Evolutionary conservation across 352 stramenopile species (phyloP).

Genomic region (Peronospora belbahrii): DNA sequence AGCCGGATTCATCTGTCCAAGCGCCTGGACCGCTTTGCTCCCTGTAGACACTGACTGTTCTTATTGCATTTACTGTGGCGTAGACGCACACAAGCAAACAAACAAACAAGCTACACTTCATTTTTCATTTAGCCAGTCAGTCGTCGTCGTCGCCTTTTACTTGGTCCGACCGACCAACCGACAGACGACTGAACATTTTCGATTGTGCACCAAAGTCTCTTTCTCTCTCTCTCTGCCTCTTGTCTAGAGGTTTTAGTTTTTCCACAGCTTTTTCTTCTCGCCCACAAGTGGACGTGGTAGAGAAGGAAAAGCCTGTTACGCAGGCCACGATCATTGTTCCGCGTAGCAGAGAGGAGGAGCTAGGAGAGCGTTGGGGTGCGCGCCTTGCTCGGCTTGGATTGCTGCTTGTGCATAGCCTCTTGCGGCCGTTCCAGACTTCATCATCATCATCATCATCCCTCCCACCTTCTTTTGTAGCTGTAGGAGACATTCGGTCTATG

Average conservation of each 20-base stretch:
- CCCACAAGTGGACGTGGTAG: no score
- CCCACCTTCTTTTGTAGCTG: no score
- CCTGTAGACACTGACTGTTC: constrained; percentile 12
- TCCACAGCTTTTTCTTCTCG: no score
- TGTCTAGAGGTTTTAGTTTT: no score
- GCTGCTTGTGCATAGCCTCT: constrained; percentile 24
- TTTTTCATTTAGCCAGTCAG: constrained; percentile 27
- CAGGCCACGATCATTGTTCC: constrained; percentile 8
- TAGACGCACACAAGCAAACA: no score
- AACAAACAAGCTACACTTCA: constrained; percentile 6
- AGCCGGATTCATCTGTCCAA: constrained; percentile 19
- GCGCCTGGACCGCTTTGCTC: neutral
- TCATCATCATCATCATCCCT: constrained; percentile 6
- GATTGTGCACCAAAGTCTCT: no score
- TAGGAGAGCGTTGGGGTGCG: constrained; percentile 26
- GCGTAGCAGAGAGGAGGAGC: constrained; percentile 4
- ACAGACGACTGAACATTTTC: no score
- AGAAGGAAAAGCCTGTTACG: constrained; percentile 1
- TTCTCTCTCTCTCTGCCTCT: neutral
- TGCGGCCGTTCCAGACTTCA: constrained; percentile 23
- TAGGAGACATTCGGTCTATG: constrained; percentile 6
- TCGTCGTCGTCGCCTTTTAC: neutral
- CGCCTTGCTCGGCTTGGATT: constrained; percentile 31
- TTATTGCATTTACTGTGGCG: no score
- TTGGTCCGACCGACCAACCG: neutral